Base-by-base conservation (phyloP, 139 green algal species). In the Picochlorum sp. region DNA sequence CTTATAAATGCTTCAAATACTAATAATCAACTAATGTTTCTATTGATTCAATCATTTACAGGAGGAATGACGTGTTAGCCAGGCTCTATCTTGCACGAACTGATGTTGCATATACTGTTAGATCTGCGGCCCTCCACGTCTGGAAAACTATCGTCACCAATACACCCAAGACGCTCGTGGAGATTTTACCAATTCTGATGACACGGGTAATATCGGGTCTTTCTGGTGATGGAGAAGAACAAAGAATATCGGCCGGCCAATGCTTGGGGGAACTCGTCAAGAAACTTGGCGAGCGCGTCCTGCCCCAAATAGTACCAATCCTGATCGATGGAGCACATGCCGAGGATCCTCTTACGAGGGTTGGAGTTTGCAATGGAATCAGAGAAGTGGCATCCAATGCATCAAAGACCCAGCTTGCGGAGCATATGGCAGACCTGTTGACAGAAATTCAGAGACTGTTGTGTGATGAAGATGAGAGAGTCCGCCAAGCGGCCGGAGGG, bases 141-240 rank as follows among this genome's bases (percentile, higher is more conserved):
- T 98, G 92, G 92, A 97, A 97, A 80, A 94, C 83, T 6, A 70
- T 97, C 6, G 90, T 97, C 30, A 83, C 86, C 62, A 98, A 98
- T 83, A 98, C 93, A 10, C 93, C 93, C 34, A 84, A 86, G 58
- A 97, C 91, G 4, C 75, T 96, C 50, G 79, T 78, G 7, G 81
- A 94, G 74, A 92, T 97, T 51, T 79, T 98, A 77, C 81, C 83
- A 15, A 57, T 72, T 2, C 81, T 96, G 16, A 93, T 95, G 88
- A 49, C 68, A 23, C 65, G 79, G 16, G 65, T 95, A 49, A 95
- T 97, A 45, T 65, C 67, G 7, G 77, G 76, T 23, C 79, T 97
- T 47, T 86, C 83, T 11, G 67, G 4, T 34, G 30, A 63, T 70
- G 74, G 49, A 21, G 84, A 90, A 51, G 82, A 91, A 59, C 68